A percentile compares a stretch with the other conserved stretches of the same genome.
These are phyloP conservation scores for Colletotrichum costaricense DNA, from an alignment of 2,329 filamentous ascomycete genomes.

Conservation along the genomic window DNA sequence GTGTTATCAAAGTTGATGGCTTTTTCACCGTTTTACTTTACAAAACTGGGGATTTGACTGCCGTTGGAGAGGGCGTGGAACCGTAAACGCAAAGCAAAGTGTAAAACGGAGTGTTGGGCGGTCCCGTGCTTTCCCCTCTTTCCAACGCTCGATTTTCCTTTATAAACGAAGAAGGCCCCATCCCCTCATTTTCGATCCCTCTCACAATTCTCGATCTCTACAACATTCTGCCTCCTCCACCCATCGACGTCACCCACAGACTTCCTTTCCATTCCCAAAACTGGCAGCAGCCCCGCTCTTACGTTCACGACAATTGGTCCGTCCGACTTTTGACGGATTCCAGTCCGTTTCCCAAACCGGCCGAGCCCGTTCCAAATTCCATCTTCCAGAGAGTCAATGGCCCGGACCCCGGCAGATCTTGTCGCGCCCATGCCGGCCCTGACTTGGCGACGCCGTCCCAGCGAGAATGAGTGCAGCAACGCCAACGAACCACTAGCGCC, in stretches of 20 bases:
- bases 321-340: background rate
- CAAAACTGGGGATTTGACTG: too few species aligned
- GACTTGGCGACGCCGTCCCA: background rate
- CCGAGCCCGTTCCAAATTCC: background rate
- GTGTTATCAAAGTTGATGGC: too few species aligned
- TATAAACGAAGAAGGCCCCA: background rate
- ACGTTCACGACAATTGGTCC: background rate
- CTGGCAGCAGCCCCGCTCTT: background rate
- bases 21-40: too few species aligned
- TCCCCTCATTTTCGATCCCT: background rate
- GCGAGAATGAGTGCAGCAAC: background rate
- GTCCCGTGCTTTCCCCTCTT: background rate
- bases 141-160: background rate
- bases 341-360: background rate
- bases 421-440: background rate
- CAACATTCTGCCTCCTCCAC: background rate
- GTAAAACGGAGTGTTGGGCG: background rate
- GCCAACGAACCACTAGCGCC: background rate
- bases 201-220: slow-evolving; percentile 11
- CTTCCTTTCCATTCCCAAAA: background rate
- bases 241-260: background rate
- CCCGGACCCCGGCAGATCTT: background rate
- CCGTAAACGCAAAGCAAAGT: background rate
- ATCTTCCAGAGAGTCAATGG: background rate
- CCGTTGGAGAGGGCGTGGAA: background rate